Conservation (phyloP, 148 eudicot genomes). For the Spergularia bocconei region DNA sequence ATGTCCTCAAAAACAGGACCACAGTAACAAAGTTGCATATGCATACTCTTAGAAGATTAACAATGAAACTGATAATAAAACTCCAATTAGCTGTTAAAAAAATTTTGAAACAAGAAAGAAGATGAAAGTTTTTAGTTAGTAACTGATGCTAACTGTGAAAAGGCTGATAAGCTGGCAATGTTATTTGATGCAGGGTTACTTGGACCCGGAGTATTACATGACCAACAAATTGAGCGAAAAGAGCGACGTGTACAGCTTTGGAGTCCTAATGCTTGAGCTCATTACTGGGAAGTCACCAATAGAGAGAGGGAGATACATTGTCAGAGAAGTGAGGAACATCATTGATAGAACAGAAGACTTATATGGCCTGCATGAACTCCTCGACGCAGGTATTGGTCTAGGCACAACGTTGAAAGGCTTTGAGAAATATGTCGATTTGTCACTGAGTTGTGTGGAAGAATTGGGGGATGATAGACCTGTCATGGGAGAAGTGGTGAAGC, state of each 20-base stretch:
- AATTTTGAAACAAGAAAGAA: too few species aligned
- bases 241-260: conserved; percentile 89
- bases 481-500: conserved; percentile 79
- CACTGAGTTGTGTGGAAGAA: conserved; percentile 76
- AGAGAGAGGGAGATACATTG: conserved; percentile 76
- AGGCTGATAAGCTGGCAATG: not conserved
- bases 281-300: conserved; percentile 70
- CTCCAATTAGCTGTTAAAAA: too few species aligned
- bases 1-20: too few species aligned
- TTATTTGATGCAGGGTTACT: conserved; percentile 55
- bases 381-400: conserved; percentile 41
- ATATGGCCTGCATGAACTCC: conserved; percentile 29
- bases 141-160: not conserved
- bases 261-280: conserved; percentile 84
- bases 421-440: conserved; percentile 49
- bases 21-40: too few species aligned
- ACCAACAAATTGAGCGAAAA: conserved; percentile 78
- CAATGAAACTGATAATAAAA: too few species aligned
- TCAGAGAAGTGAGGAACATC: conserved; percentile 50
- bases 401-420: conserved; percentile 32
- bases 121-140: too few species aligned
- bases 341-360: conserved; percentile 25
- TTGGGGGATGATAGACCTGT: conserved; percentile 57
- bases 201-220: conserved; percentile 93
- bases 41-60: too few species aligned